A percentile compares a stretch with the other conserved stretches of the same genome.
These are phyloP conservation scores for Hygrophila difformis DNA, from an alignment of 257 asterid genomes.

Conservation along the genomic window DNA sequence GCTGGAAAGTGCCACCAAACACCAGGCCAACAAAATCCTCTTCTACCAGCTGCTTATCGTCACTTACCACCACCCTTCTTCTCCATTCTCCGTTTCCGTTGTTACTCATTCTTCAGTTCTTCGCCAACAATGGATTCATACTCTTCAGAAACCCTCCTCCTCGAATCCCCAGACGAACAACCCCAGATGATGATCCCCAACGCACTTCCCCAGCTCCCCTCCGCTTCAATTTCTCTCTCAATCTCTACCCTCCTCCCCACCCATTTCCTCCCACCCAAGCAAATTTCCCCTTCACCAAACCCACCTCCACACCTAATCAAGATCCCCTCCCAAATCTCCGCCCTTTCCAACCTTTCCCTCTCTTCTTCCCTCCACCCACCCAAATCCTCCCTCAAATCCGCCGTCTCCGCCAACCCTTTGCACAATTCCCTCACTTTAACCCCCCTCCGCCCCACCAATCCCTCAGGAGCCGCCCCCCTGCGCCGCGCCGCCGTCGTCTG, in stretches of 20 bases:
- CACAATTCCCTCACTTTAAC: constrained; percentile 38
- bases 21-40: too few species aligned
- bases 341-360: constrained; percentile 47
- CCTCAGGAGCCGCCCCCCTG: constrained; percentile 54
- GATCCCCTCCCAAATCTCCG: constrained; percentile 75
- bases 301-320: constrained; percentile 50
- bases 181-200: constrained; percentile 23
- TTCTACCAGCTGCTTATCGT: too few species aligned
- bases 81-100: neutral
- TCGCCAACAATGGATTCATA: constrained; percentile 26
- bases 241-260: constrained; percentile 70
- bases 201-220: too few species aligned
- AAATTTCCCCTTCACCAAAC: constrained; percentile 32
- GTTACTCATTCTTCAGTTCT: too few species aligned
- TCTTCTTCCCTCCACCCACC: constrained; percentile 39
- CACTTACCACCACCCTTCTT: neutral
- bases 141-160: constrained; percentile 7
- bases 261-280: constrained; percentile 63
- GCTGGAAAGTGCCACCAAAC: too few species aligned
- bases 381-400: constrained; percentile 38
- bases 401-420: constrained; percentile 56
- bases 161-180: constrained; percentile 17
- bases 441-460: constrained; percentile 77
- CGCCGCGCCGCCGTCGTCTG: constrained; percentile 79
- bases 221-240: constrained; percentile 77